Evolutionary conservation across 228 moss, liverwort and hornwort genomes (phyloP).

Genomic region (Sphagnum fallax): DNA sequence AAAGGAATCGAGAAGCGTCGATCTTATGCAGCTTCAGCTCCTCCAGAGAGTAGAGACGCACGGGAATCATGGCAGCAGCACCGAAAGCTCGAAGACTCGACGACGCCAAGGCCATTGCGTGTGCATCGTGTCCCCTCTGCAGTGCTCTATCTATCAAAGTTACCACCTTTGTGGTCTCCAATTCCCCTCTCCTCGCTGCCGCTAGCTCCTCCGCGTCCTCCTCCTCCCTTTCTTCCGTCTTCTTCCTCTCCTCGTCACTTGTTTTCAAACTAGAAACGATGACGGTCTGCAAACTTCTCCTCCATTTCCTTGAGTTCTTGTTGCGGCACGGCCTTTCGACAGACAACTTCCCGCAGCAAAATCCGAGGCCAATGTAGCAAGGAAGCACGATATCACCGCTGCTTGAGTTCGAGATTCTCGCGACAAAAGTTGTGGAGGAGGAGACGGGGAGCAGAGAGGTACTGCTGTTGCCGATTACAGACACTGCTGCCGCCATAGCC

Average conservation of each 20-base stretch:
- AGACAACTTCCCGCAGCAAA: background rate
- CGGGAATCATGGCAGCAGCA: slow-evolving; percentile 59
- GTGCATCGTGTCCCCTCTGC: slow-evolving; percentile 49
- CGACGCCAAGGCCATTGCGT: slow-evolving; percentile 74
- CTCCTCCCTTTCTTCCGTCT: slow-evolving; percentile 28
- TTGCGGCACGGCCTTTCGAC: background rate
- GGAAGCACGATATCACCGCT: background rate
- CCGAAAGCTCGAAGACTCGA: slow-evolving; percentile 60
- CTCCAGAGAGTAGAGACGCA: slow-evolving; percentile 55
- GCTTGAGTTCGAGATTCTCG: background rate
- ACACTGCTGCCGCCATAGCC: background rate
- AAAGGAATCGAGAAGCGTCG: slow-evolving; percentile 67
- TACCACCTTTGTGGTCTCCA: slow-evolving; percentile 44
- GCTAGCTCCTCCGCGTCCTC: slow-evolving; percentile 22
- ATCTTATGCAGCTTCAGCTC: slow-evolving; percentile 89
- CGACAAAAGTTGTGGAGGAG: background rate
- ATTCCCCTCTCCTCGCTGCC: slow-evolving; percentile 33
- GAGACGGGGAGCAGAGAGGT: background rate
- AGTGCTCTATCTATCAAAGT: slow-evolving; percentile 66
- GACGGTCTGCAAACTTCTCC: background rate
- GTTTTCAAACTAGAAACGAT: background rate
- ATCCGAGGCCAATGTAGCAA: background rate
- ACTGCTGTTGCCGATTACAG: background rate
- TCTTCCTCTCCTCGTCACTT: slow-evolving; percentile 23
- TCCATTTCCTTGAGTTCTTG: too few species aligned